phyloP scores from a whole-genome alignment of 768 basidiomycete species.

The Podaxis sp. region DNA sequence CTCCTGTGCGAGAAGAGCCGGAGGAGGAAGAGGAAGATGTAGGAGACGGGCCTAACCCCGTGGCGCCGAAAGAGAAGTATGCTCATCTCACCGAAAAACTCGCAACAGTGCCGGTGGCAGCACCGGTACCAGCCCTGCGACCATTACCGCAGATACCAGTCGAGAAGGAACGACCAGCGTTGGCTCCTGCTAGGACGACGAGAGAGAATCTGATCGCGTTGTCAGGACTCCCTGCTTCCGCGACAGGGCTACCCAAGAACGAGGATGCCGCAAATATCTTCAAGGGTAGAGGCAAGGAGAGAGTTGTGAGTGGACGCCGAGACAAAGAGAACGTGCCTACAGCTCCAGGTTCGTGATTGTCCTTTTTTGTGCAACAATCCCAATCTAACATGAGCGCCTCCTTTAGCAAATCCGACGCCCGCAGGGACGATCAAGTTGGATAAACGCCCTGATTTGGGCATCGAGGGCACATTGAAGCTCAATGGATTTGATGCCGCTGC shows the following conservation, averaged over 20 bases:
- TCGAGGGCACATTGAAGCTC: conserved; percentile 22
- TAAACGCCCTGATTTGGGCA: conserved; percentile 2
- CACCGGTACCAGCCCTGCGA: neutral
- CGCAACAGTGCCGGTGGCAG: neutral
- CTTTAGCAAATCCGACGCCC: neutral
- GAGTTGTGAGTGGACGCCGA: neutral
- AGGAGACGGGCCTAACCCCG: conserved; percentile 28
- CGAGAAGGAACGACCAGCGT: conserved; percentile 2
- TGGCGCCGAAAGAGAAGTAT: conserved; percentile 16
- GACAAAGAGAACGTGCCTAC: conserved; percentile 31
- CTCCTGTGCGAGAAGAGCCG: conserved; percentile 48
- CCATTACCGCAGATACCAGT: conserved; percentile 5
- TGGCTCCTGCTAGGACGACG: neutral
- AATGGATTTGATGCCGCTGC: conserved; percentile 68
- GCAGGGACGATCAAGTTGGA: neutral
- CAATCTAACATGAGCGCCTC: neutral
- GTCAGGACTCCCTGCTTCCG: neutral
- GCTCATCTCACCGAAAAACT: conserved; percentile 14
- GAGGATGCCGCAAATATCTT: neutral
- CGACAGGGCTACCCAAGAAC: conserved; percentile 7
- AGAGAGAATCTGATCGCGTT: conserved; percentile 16
- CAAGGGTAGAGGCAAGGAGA: conserved; percentile 12
- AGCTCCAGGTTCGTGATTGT: conserved; percentile 2
- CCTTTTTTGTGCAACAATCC: neutral
- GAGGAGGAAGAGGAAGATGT: conserved; percentile 29